Evolutionary conservation across 495 filamentous ascomycete species (phyloP), one percentile per base, ranked within the genome.

Genomic region (Cudoniella acicularis): DNA sequence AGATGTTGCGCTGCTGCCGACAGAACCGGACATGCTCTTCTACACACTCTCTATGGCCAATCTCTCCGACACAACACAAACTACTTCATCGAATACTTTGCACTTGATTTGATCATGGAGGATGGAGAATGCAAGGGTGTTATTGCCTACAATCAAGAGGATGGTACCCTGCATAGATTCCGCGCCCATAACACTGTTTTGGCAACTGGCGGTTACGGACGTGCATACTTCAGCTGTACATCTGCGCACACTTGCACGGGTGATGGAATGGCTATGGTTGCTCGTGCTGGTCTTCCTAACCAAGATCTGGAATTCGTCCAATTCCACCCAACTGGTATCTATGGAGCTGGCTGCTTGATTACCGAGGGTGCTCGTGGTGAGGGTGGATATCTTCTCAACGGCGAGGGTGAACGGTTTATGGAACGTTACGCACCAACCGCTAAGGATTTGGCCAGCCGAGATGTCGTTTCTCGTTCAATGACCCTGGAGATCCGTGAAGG

Each of bases 241-340:
- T 96, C 92, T 49, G 93, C 93, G 53, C 93, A 98, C 77, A 98
- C 93, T 64, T 96, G 92, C 76, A 98, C 93, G 59, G 93, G 93
- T 82, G 93, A 98, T 69, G 93, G 93, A 74, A 96, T 93, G 89
- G 94, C 92, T 61, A 96, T 97, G 94, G 94, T 96, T 70, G 88
- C 94, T 63, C 91, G 94, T 75, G 94, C 94, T 56, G 94, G 94
- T 71, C 88, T 98, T 30, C 94, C 94, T 54, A 96, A 96, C 81
- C 94, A 98, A 79, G 94, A 98, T 83, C 82, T 98, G 68, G 94
- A 98, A 76, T 98, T 98, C 77, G 94, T 98, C 64, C 94, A 98
- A 79, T 98, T 98, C 85, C 94, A 98, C 76, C 94, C 94, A 22
- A 96, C 94, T 54, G 94, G 94, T 78, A 98, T 98, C 77, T 98